Percentiles rank a stretch among this genome's conserved stretches.
Evolutionary conservation across 106 monocot species (phyloP).

Genomic region (Triglochin maritima): DNA sequence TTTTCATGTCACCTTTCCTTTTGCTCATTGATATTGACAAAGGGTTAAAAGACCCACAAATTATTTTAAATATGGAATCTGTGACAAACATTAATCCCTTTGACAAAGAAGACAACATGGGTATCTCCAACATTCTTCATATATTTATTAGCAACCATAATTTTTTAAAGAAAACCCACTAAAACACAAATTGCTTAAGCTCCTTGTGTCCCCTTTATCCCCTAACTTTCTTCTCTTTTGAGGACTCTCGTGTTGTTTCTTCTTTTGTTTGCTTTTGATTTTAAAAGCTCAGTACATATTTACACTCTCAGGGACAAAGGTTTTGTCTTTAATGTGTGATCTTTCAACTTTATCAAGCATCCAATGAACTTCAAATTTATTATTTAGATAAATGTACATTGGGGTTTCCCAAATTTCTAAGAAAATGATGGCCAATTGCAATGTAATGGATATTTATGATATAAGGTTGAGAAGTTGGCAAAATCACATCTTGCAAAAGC

Average conservation of each 20-base stretch:
- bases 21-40: conserved; percentile 8
- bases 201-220: conserved; percentile 25
- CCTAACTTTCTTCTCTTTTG: conserved; percentile 84
- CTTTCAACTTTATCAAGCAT: neutral
- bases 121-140: conserved; percentile 9
- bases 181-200: conserved; percentile 12
- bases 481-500: no score
- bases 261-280: conserved; percentile 25
- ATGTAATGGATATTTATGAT: no score
- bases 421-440: no score
- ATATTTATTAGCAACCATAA: conserved; percentile 11
- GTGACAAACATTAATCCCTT: conserved; percentile 47
- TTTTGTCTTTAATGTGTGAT: conserved; percentile 41
- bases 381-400: no score
- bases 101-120: conserved; percentile 34
- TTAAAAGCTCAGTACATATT: conserved; percentile 29
- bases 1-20: neutral
- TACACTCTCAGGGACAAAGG: conserved; percentile 31
- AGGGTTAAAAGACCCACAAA: neutral
- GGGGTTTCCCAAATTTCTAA: no score
- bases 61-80: conserved; percentile 27
- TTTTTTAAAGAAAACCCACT: neutral
- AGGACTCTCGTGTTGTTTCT: conserved; percentile 17
- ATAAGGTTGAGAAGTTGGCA: no score
- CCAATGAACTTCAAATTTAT: neutral